A percentile compares a stretch with the other conserved stretches of the same genome.
These are phyloP conservation scores for Colletotrichum eleusines DNA, from an alignment of 2,329 filamentous ascomycete genomes.

Conservation along the genomic window DNA sequence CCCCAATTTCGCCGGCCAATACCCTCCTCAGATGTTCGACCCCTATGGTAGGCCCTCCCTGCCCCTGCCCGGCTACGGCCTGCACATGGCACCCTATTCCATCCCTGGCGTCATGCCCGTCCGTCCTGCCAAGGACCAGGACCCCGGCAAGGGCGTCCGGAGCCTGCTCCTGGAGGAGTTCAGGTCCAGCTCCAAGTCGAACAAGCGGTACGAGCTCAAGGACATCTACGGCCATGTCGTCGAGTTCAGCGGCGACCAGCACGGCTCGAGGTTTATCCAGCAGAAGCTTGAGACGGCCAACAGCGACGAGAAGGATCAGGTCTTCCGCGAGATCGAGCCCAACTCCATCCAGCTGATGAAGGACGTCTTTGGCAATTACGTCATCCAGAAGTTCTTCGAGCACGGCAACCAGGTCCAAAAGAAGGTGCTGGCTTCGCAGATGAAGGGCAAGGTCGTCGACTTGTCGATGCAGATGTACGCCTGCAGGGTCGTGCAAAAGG, in stretches of 20 bases:
- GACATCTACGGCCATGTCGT: slow-evolving; percentile 90
- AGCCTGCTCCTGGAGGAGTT: slow-evolving; percentile 86
- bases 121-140: slow-evolving; percentile 65
- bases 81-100: slow-evolving; percentile 51
- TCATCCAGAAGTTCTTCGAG: slow-evolving; percentile 97
- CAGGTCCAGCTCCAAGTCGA: slow-evolving; percentile 78
- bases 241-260: slow-evolving; percentile 95
- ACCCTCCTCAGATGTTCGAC: slow-evolving; percentile 51
- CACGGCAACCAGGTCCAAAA: slow-evolving; percentile 96
- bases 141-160: slow-evolving; percentile 71
- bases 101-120: slow-evolving; percentile 48
- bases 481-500: slow-evolving; percentile 96
- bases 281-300: slow-evolving; percentile 92
- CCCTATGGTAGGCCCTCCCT: slow-evolving; percentile 45
- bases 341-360: slow-evolving; percentile 93
- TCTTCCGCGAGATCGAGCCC: slow-evolving; percentile 87
- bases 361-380: slow-evolving; percentile 98
- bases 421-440: slow-evolving; percentile 83
- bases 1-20: slow-evolving; percentile 53
- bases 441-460: slow-evolving; percentile 85
- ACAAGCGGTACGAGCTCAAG: slow-evolving; percentile 82
- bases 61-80: slow-evolving; percentile 46
- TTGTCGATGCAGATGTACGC: slow-evolving; percentile 92
- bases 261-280: slow-evolving; percentile 96
- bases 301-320: slow-evolving; percentile 92